Evolutionary conservation across 2,329 filamentous ascomycete species (phyloP).

Genomic region (Xylaria arbuscula): DNA sequence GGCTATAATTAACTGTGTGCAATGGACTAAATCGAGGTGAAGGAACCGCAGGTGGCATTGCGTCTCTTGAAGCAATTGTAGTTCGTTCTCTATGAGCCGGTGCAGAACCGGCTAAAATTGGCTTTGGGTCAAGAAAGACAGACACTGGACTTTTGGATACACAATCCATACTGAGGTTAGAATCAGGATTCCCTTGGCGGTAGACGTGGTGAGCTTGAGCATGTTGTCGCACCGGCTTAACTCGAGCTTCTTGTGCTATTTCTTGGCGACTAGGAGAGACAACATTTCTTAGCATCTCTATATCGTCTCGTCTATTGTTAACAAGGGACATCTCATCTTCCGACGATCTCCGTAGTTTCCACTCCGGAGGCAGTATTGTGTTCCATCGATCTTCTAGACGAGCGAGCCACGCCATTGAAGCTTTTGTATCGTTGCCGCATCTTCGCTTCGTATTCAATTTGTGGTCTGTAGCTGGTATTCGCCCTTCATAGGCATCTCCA

Average conservation of each 20-base stretch:
- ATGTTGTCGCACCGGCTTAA: neutral
- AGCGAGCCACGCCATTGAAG: neutral
- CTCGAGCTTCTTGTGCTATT: constrained; percentile 14
- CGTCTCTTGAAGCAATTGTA: constrained; percentile 45
- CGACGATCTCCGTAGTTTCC: constrained; percentile 20
- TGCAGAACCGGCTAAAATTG: neutral
- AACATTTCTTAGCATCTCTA: neutral
- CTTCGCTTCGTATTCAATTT: neutral
- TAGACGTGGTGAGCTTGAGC: neutral
- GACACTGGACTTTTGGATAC: neutral
- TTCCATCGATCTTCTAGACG: constrained; percentile 37
- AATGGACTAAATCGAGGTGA: constrained; percentile 8
- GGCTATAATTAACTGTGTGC: neutral
- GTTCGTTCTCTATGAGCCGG: constrained; percentile 29
- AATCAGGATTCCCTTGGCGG: neutral
- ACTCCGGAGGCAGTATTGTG: constrained; percentile 38
- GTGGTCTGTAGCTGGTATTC: neutral
- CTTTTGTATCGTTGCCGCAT: neutral
- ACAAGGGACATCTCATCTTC: neutral
- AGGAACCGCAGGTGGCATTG: constrained; percentile 50
- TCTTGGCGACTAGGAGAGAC: neutral
- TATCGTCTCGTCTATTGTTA: neutral
- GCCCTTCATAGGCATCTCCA: neutral
- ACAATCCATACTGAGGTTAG: neutral
- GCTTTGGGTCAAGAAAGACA: neutral